Base-by-base conservation (phyloP, 2,329 filamentous ascomycete species). In the Alternaria sp. region DNA sequence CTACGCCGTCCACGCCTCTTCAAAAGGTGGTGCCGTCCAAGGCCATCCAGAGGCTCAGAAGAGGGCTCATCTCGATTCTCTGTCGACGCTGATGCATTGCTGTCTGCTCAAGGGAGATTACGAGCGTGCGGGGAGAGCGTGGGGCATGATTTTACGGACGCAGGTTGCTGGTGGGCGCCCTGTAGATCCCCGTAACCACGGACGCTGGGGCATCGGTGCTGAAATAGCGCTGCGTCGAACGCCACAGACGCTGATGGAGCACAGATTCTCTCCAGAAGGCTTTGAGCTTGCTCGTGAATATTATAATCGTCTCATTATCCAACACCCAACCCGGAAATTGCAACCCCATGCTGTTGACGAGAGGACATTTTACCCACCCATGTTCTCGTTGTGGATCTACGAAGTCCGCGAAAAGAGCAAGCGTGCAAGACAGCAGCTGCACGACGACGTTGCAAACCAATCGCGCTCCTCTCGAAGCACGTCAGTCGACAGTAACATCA, bases 361-460 rank as follows among this genome's bases (percentile, higher is more conserved):
- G 11, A 76, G 91, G 40, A 89, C 93, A 64, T 97, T 97, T 77
- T 94, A 93, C 81, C 89, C 92, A 13, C 91, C 91, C 13, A 87
- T 97, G 81, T 90, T 95, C 70, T 89, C 89, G 52, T 87, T 93
- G 49, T 95, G 96, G 87, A 86, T 97, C 55, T 94, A 93, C 76
- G 88, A 91, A 65, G 83, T 89, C 2, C 87, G 92, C 73, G 84
- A 87, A 50, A 78, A 74, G 62, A 80, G 89, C 89, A 81, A 86
- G 86, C 73, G 81, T 78, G 58, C 74, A 76, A 54, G 85, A 45
- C 30, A 52, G 44, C 63, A 47, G 28, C 44, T 54, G n/a, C 59
- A 57, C 25, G 51, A 62, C 25, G 54, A 55, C 11, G 51, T 60
- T 5, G 43, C 28, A 11, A 49, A 28, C 15, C 65, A 45, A 11